These are phyloP conservation scores for Melastoma candidum DNA, from an alignment of 441 rosid species.

Conservation along the genomic window DNA sequence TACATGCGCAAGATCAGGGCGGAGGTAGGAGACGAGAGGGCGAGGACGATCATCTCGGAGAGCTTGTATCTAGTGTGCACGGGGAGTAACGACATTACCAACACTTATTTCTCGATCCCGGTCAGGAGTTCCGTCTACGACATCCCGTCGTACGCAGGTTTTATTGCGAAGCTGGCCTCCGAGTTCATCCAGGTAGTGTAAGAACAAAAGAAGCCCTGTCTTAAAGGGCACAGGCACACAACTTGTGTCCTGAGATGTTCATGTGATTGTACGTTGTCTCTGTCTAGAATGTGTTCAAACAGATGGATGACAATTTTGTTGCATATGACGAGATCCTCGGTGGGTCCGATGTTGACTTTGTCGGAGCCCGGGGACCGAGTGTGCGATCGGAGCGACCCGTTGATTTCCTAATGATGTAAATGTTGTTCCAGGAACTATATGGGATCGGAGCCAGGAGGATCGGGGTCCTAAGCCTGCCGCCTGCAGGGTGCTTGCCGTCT, in stretches of 20 bases:
- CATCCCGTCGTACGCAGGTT: conserved; percentile 32
- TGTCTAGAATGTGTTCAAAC: too few relatives aligned
- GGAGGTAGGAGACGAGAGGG: conserved; percentile 30
- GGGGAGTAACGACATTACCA: conserved; percentile 41
- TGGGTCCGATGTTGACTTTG: too few relatives aligned
- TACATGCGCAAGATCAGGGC: conserved; percentile 20
- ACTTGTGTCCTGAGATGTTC: too few relatives aligned
- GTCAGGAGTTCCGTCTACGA: conserved; percentile 21
- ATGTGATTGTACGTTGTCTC: too few relatives aligned
- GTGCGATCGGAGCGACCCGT: too few relatives aligned
- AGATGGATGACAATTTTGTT: too few relatives aligned
- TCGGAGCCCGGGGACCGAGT: too few relatives aligned
- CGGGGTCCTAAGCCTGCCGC: conserved; percentile 14
- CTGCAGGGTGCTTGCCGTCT: conserved; percentile 25
- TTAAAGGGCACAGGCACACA: too few relatives aligned
- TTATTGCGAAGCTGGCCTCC: conserved; percentile 19
- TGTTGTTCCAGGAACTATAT: conserved; percentile 13
- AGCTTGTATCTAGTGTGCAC: conserved; percentile 19
- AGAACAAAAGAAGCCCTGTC: too few relatives aligned
- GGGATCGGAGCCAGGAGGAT: conserved; percentile 19
- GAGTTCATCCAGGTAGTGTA: conserved; percentile 29
- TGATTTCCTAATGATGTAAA: neutral
- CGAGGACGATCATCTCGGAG: conserved; percentile 21
- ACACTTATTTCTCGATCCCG: conserved; percentile 24
- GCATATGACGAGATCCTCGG: too few relatives aligned